phyloP scores from a whole-genome alignment of 192 early-diverging fungal genomes.

The Rhizophlyctis rosea region DNA sequence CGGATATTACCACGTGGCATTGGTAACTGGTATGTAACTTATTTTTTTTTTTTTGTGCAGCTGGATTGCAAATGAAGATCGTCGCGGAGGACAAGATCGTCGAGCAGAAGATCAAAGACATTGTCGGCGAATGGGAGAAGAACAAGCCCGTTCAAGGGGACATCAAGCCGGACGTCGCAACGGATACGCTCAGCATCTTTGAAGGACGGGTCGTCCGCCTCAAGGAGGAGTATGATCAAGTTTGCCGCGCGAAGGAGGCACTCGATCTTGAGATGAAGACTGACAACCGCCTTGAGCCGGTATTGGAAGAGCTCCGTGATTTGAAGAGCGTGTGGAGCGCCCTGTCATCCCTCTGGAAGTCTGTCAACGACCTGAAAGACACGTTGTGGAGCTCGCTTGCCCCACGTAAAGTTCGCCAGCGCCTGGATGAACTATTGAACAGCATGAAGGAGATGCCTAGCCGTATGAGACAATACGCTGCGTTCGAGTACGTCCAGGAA shows the following conservation, averaged over 20 bases:
- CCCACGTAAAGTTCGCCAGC: slow-evolving; percentile 86
- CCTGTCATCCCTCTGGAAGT: slow-evolving; percentile 78
- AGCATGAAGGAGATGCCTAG: slow-evolving; percentile 92
- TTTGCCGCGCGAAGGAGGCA: slow-evolving; percentile 90
- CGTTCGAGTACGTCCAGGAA: slow-evolving; percentile 92
- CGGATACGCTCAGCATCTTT: slow-evolving; percentile 76
- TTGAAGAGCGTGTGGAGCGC: slow-evolving; percentile 91
- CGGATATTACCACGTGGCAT: too few species aligned
- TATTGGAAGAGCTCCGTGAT: slow-evolving; percentile 89
- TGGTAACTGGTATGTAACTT: not conserved
- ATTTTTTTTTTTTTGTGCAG: slow-evolving; percentile 32
- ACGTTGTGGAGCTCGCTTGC: slow-evolving; percentile 80
- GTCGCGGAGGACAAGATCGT: slow-evolving; percentile 87
- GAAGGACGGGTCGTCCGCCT: slow-evolving; percentile 77
- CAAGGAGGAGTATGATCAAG: slow-evolving; percentile 81
- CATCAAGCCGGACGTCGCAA: slow-evolving; percentile 81
- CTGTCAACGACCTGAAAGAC: slow-evolving; percentile 81
- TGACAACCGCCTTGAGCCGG: slow-evolving; percentile 72
- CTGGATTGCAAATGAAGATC: slow-evolving; percentile 90
- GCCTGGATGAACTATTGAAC: slow-evolving; percentile 75
- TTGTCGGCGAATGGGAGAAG: slow-evolving; percentile 90
- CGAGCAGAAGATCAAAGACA: slow-evolving; percentile 76
- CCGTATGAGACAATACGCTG: slow-evolving; percentile 95
- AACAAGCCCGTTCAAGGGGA: slow-evolving; percentile 93
- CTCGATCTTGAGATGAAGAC: slow-evolving; percentile 74